Conservation (phyloP, 2,329 filamentous ascomycete genomes). For the Blastomyces silverae region DNA sequence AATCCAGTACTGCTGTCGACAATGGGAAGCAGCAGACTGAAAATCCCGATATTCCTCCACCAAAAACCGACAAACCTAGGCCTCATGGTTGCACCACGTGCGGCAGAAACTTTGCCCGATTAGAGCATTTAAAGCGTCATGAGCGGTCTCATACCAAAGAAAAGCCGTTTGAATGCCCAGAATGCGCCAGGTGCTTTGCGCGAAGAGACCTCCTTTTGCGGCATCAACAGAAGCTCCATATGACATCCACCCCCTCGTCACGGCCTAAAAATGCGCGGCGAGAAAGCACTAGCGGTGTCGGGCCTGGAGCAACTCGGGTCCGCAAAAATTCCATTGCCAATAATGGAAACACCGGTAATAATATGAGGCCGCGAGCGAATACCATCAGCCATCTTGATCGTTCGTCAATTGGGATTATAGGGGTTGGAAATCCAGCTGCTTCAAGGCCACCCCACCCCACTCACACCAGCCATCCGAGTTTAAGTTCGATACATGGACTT, state of each 20-base stretch:
- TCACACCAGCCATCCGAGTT: conserved; percentile 67
- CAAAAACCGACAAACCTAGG: conserved; percentile 95
- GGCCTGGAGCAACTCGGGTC: conserved; percentile 63
- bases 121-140: conserved; percentile 95
- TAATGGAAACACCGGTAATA: conserved; percentile 41
- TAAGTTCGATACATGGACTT: conserved; percentile 55
- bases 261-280: conserved; percentile 74
- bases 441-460: conserved; percentile 33
- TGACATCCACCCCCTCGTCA: conserved; percentile 80
- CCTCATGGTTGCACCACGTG: conserved; percentile 92
- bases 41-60: conserved; percentile 30
- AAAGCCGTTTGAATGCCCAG: conserved; percentile 95
- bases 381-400: conserved; percentile 92
- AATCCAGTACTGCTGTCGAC: conserved; percentile 10
- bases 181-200: conserved; percentile 91
- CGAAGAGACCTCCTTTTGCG: conserved; percentile 83
- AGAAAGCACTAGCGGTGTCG: conserved; percentile 74
- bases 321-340: conserved; percentile 85
- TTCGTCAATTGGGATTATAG: conserved; percentile 60
- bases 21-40: conserved; percentile 14
- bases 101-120: conserved; percentile 80
- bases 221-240: conserved; percentile 97
- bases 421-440: conserved; percentile 25
- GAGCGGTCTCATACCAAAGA: conserved; percentile 98
- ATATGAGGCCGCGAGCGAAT: conserved; percentile 83